Base-by-base conservation (phyloP, 345 rosid genomes). In the Clarkia xantiana region DNA sequence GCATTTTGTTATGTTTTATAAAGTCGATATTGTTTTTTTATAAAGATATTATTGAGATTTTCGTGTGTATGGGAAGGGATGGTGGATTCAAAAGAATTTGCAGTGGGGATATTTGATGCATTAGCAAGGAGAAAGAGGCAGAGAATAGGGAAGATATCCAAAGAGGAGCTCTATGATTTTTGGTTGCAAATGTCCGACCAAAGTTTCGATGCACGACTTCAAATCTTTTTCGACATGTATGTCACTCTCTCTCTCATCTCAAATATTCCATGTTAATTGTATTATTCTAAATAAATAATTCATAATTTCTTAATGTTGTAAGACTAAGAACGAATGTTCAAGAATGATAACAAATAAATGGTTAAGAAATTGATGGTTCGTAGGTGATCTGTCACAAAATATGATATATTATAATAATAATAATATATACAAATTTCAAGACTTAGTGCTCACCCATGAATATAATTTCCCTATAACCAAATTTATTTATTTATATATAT, bases 191-290 rank as follows among this genome's bases (percentile, higher is more conserved):
- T 91, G 52, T 72, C 93, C 3, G 89, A 91, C 53, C 85, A 86
- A 51, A 86, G 96, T 65, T 91, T 91, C 54, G 98, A 86, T 67
- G 96, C 94, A 4, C 93, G 89, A 51, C 94, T 91, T 53, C 98
- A 91, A 56, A 86, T 91, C 59, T 86, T 91, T 82, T 91, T 91
- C 44, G 98, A 91, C 53, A 84, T 91, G 94, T 86, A 42, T 10
- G 79, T 67, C 13, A 29, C 38, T 20, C 16, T 16, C 3, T 25
- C 11, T 25, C 2, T n/a, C 11, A 43, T 2, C 17, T n/a, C 19
- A 11, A 11, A 4, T 18, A 14, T 8, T 15, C 2, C 45, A 3
- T 19, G n/a, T n/a, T n/a, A n/a, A n/a, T n/a, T n/a, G n/a, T n/a
- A n/a, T n/a, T n/a, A n/a, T n/a, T n/a, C n/a, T n/a, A n/a, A n/a